These are phyloP conservation scores for Meira miltonrushii DNA, from an alignment of 1,284 basidiomycete species.

Conservation along the genomic window DNA sequence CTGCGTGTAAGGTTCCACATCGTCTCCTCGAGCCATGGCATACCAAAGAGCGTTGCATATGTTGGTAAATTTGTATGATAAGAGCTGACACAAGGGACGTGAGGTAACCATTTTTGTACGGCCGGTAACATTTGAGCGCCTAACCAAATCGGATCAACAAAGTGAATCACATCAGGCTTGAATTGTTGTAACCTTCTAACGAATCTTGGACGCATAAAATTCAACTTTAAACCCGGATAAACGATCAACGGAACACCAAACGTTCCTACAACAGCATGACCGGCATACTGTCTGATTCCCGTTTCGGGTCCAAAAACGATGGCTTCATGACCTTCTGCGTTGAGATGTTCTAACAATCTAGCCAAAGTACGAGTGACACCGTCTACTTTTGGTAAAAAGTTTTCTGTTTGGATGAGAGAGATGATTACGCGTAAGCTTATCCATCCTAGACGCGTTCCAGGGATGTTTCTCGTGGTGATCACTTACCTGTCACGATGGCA, in stretches of 20 bases:
- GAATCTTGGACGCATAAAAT: slow-evolving; percentile 60
- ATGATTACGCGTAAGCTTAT: background rate
- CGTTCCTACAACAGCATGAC: slow-evolving; percentile 59
- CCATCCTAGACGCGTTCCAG: background rate
- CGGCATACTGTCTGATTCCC: slow-evolving; percentile 58
- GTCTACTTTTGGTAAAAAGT: slow-evolving; percentile 61
- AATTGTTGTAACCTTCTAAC: slow-evolving; percentile 55
- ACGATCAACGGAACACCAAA: slow-evolving; percentile 59
- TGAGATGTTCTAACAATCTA: slow-evolving; percentile 59
- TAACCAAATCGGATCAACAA: slow-evolving; percentile 60
- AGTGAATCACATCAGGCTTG: slow-evolving; percentile 58
- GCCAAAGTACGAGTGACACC: slow-evolving; percentile 61
- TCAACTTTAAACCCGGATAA: slow-evolving; percentile 60
- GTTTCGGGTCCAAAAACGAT: slow-evolving; percentile 59
- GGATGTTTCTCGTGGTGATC: no score
- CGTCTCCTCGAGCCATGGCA: slow-evolving; percentile 57
- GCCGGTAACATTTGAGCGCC: slow-evolving; percentile 54
- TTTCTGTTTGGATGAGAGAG: no score
- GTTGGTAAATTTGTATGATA: slow-evolving; percentile 61
- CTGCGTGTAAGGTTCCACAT: slow-evolving; percentile 52
- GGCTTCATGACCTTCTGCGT: slow-evolving; percentile 59
- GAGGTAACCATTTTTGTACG: slow-evolving; percentile 51
- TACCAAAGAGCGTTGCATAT: slow-evolving; percentile 60
- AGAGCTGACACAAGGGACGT: slow-evolving; percentile 57
- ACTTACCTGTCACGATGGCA: slow-evolving; percentile 52